A percentile compares a stretch with the other conserved stretches of the same genome.
Conservation (phyloP, 148 eudicot species). For the Cornus suecica region DNA sequence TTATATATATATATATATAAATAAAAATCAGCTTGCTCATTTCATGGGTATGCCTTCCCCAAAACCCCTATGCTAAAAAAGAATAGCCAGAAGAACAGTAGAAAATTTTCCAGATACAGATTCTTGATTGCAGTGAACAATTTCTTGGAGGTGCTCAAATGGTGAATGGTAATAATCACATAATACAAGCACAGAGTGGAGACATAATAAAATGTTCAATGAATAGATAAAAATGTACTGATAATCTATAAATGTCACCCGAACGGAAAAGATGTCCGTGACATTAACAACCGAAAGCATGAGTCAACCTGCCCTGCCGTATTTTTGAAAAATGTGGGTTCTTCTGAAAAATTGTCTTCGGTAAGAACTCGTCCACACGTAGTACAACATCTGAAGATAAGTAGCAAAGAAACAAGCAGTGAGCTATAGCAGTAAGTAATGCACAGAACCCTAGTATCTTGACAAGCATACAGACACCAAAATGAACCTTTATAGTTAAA, state of each 20-base stretch:
- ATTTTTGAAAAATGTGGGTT: conserved; percentile 50
- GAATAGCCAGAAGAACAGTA: background rate
- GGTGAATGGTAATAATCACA: background rate
- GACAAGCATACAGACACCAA: background rate
- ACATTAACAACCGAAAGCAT: background rate
- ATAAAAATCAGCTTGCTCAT: too few species aligned
- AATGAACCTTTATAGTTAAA: background rate
- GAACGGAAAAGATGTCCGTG: background rate
- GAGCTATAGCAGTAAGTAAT: background rate
- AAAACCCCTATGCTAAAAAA: background rate
- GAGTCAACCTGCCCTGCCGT: conserved; percentile 56
- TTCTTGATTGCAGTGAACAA: too few species aligned
- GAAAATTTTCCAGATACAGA: background rate
- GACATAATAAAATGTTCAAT: background rate
- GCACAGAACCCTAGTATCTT: background rate
- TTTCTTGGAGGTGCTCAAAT: too few species aligned
- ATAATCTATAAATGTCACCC: background rate
- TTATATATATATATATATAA: too few species aligned
- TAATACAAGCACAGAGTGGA: background rate
- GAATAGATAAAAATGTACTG: background rate
- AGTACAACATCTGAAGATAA: conserved; percentile 53
- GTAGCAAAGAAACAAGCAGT: background rate
- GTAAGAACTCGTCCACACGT: conserved; percentile 57
- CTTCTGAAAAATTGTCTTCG: conserved; percentile 43
- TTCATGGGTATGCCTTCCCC: background rate